Base-by-base conservation (phyloP, 2,329 filamentous ascomycete genomes). In the Ophiostoma sp. region DNA sequence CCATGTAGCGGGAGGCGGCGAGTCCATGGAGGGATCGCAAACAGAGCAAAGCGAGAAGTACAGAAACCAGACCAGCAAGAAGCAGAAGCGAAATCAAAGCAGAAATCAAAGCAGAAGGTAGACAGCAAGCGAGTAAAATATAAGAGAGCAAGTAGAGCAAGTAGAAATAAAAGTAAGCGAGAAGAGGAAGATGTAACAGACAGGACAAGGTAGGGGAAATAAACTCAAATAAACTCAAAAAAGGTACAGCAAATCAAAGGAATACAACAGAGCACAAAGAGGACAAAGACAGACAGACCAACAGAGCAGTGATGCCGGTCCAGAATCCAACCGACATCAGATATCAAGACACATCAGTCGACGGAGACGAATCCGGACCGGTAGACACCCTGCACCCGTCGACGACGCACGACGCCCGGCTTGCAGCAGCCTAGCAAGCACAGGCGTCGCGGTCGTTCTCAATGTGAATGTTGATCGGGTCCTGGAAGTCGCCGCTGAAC, bases 391-490 rank as follows among this genome's bases (percentile, higher is more conserved):
- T 13, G n/a, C 31, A 23, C 20, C 8, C 11, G 35, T 33, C 4
- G n/a, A 62, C 33, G 27, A 20, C 4, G 27, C 20, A 33, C 33
- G 33, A 31, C 60, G 36, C 15, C 4, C 11, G 17, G 33, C 6
- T 15, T 7, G 10, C 23, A 4, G 7, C 44, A 52, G n/a, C 31
- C 36, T 69, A 99, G 83, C 95, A 99, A 76, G 94, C 89, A 81
- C 95, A 99, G 71, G 94, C 93, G 77, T 96, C 93, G 76, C 92
- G 89, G 76, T 96, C 92, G 79, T 93, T 93, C 81, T 97, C 94
- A 75, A 97, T 91, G 81, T 97, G 93, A 79, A 99, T 97, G 80
- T 97, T 96, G 82, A 99, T 98, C 68, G 94, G 94, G 79, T 98
- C 95, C 77, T 93, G 93, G 83, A 97, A 99, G 79, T 98, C 95